phyloP scores from a whole-genome alignment of 257 asterid genomes.

The Galeopsis tetrahit region DNA sequence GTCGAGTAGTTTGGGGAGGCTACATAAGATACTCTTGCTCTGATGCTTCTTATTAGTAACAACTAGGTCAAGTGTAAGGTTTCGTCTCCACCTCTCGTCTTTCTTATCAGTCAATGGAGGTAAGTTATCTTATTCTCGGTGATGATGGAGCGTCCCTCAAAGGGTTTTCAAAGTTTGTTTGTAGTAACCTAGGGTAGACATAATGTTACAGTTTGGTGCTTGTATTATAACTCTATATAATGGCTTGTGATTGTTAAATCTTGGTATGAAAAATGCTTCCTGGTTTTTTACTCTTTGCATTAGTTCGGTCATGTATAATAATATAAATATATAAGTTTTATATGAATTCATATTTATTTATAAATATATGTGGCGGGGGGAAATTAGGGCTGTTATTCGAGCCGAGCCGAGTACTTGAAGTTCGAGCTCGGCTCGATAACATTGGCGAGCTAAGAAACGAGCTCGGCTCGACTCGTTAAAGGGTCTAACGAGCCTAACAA shows the following conservation, averaged over 20 bases:
- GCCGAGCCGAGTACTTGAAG: no score
- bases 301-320: no score
- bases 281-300: slow-evolving; percentile 1
- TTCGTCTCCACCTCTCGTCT: slow-evolving; percentile 24
- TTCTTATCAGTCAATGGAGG: slow-evolving; percentile 25
- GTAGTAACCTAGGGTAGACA: slow-evolving; percentile 31
- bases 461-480: no score
- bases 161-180: slow-evolving; percentile 31
- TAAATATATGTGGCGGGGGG: neutral
- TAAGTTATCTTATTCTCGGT: slow-evolving; percentile 26
- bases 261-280: slow-evolving; percentile 27
- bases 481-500: no score
- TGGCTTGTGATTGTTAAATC: slow-evolving; percentile 34
- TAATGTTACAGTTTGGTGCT: slow-evolving; percentile 31
- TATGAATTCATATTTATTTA: no score
- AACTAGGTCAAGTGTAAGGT: slow-evolving; percentile 31
- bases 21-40: neutral
- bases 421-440: no score
- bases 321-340: no score
- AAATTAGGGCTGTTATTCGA: no score
- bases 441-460: no score
- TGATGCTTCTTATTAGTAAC: slow-evolving; percentile 28
- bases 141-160: slow-evolving; percentile 24
- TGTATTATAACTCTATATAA: slow-evolving; percentile 24
- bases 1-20: slow-evolving; percentile 42